phyloP scores from a whole-genome alignment of 805 yeast species.

The Naumovozyma baii region DNA sequence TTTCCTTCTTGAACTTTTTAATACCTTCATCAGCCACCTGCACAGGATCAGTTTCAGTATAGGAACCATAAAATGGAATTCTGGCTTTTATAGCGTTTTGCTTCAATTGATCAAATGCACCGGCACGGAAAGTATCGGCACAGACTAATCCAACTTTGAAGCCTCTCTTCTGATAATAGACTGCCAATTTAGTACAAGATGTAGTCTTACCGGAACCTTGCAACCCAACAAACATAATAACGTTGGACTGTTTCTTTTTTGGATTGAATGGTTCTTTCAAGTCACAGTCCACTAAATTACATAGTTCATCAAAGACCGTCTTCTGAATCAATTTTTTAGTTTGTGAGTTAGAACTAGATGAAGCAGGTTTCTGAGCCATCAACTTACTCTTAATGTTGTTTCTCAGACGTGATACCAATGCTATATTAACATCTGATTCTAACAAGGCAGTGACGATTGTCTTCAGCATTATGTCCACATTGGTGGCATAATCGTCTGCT shows the following conservation, averaged over 20 bases:
- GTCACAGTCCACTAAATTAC: slow-evolving; percentile 69
- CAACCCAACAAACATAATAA: slow-evolving; percentile 94
- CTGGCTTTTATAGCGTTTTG: slow-evolving; percentile 94
- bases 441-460: slow-evolving; percentile 83
- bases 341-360: slow-evolving; percentile 35
- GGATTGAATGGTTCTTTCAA: slow-evolving; percentile 56
- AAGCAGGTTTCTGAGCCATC: slow-evolving; percentile 39
- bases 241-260: slow-evolving; percentile 66
- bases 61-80: slow-evolving; percentile 90
- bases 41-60: slow-evolving; percentile 92
- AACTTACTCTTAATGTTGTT: slow-evolving; percentile 56
- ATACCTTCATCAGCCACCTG: slow-evolving; percentile 89
- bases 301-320: slow-evolving; percentile 87
- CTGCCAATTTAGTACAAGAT: slow-evolving; percentile 92
- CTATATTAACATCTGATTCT: slow-evolving; percentile 90
- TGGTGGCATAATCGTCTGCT: slow-evolving; percentile 46
- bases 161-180: slow-evolving; percentile 86
- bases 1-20: slow-evolving; percentile 77
- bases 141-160: slow-evolving; percentile 93
- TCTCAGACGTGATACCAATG: slow-evolving; percentile 67
- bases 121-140: slow-evolving; percentile 99
- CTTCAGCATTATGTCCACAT: slow-evolving; percentile 66
- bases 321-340: slow-evolving; percentile 78
- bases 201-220: slow-evolving; percentile 99
- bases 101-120: slow-evolving; percentile 96